A percentile compares a stretch with the other conserved stretches of the same genome.
phyloP scores from a whole-genome alignment of 169 alveolate species.

The Plasmodium billcollinsi region DNA sequence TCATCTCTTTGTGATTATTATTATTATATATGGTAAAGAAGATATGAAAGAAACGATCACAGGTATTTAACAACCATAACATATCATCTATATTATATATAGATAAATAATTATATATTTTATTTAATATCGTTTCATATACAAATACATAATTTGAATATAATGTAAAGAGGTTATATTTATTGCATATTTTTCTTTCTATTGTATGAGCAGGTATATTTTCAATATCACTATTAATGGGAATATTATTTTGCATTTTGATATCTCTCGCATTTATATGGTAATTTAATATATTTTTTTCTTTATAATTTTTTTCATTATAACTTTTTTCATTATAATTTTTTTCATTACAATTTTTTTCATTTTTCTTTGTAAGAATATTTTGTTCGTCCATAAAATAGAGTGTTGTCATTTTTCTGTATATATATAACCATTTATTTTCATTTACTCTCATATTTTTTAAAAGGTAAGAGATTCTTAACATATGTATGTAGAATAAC shows the following conservation, averaged over 20 bases:
- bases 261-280: too few relatives aligned
- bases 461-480: slow-evolving; percentile 53
- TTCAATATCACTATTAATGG: too few relatives aligned
- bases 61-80: slow-evolving; percentile 25
- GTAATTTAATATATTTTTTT: neutral
- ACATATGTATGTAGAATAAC: neutral
- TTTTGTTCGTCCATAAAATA: slow-evolving; percentile 3
- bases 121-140: slow-evolving; percentile 6
- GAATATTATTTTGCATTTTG: too few relatives aligned
- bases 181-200: slow-evolving; percentile 4
- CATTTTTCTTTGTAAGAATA: neutral
- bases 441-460: slow-evolving; percentile 42
- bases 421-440: slow-evolving; percentile 61
- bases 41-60: slow-evolving; percentile 35
- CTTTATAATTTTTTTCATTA: neutral
- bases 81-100: slow-evolving; percentile 21
- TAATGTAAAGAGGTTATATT: slow-evolving; percentile 41
- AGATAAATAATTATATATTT: slow-evolving; percentile 19
- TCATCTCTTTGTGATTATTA: neutral
- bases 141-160: slow-evolving; percentile 21
- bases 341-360: neutral
- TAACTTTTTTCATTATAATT: neutral
- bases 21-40: slow-evolving; percentile 38
- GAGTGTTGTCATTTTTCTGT: slow-evolving; percentile 20
- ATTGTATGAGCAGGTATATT: neutral